Base-by-base conservation (phyloP, 2,329 filamentous ascomycete genomes). In the Saccharata proteae region DNA sequence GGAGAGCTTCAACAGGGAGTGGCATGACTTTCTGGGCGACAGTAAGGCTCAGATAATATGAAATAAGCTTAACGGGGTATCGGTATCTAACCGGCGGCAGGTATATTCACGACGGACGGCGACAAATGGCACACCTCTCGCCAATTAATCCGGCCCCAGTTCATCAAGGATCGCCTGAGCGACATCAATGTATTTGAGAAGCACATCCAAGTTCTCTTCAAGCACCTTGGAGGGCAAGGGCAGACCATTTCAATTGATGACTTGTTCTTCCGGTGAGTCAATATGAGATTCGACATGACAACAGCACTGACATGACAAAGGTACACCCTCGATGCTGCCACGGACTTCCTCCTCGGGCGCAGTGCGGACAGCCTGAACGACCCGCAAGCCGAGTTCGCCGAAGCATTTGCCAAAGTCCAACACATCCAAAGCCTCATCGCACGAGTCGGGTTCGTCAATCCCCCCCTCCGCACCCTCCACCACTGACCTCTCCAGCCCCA, bases 141-240 rank as follows among this genome's bases (percentile, higher is more conserved):
- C n/a, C 75, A 82, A 41, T 64, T 93, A 37, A 75, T 94, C 39
- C 69, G 85, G 2, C 85, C 86, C 0, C 83, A 92, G 47, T 93
- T 93, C 55, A 75, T 84, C 47, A 80, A 79, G 44, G 80, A 92
- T 47, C 79, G 85, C 13, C 72, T 93, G 20, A 80, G 77, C 40
- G 82, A 93, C 52, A 59, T 93, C 38, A 68, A 83, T 30, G 75
- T 78, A 37, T 86, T 93, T 49, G 86, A 93, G 57, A 62, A 65
- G 14, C 84, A 93, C 49, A 69, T 86, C 15, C 67, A 81, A 46
- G 69, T 73, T 1, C 63, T 93, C n/a, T 72, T 92, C 50, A 62
- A 65, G 13, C 67, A 77, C 42, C 70, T 92, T 39, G 47, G 45
- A 2, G 47, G 50, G 4, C 16, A 39, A 10, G 52, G 50, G n/a